These are phyloP conservation scores for Tetracladium setigerum DNA, from an alignment of 495 filamentous ascomycete genomes.

Conservation along the genomic window DNA sequence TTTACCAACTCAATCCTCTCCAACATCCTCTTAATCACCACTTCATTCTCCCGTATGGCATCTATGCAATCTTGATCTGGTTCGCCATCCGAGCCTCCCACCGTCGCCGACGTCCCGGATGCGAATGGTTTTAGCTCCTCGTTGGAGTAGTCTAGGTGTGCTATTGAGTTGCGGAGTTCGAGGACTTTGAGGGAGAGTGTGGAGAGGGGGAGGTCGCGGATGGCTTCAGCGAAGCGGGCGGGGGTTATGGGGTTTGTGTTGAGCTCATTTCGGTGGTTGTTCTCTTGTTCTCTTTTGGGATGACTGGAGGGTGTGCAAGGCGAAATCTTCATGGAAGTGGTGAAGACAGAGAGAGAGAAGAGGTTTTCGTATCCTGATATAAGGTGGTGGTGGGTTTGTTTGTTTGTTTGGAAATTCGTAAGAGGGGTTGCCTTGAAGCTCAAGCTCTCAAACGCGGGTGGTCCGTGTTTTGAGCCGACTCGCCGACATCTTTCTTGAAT, in stretches of 20 bases:
- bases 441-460: no score
- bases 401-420: neutral
- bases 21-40: constrained; percentile 64
- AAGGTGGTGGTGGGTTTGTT: neutral
- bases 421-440: neutral
- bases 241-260: constrained; percentile 43
- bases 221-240: constrained; percentile 59
- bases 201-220: constrained; percentile 62
- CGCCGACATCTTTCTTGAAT: no score
- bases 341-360: no score
- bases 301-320: no score
- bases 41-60: constrained; percentile 67
- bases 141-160: constrained; percentile 76
- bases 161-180: constrained; percentile 76
- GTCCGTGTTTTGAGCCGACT: no score
- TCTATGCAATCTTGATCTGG: constrained; percentile 61
- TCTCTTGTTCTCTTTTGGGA: no score
- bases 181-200: constrained; percentile 70
- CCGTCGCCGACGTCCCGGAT: constrained; percentile 7
- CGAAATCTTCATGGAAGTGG: no score
- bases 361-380: no score
- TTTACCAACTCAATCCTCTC: constrained; percentile 61
- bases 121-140: constrained; percentile 59
- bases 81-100: constrained; percentile 25
- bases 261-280: constrained; percentile 9